Evolutionary conservation across 2,329 filamentous ascomycete genomes (phyloP).

Genomic region (Neonectria faginata): DNA sequence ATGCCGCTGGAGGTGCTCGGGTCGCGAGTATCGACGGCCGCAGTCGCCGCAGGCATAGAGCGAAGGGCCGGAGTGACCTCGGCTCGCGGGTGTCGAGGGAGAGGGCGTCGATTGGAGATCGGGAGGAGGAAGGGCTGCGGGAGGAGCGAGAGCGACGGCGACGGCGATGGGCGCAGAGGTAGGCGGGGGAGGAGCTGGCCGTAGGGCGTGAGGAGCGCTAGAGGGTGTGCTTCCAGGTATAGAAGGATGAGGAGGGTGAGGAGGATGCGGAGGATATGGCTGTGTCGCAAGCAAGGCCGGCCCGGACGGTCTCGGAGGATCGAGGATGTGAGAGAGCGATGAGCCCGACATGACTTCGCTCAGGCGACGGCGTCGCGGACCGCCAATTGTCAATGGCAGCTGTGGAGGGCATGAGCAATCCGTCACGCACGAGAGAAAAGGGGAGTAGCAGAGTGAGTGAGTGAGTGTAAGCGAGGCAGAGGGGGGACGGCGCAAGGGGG

Average conservation of each 20-base stretch:
- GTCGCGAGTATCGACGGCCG: slow-evolving; percentile 63
- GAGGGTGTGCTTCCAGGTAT: slow-evolving; percentile 3
- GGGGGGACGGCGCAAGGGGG: background rate
- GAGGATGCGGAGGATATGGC: slow-evolving; percentile 34
- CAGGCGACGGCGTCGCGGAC: slow-evolving; percentile 17
- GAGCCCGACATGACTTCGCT: slow-evolving; percentile 48
- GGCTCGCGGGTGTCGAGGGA: slow-evolving; percentile 22
- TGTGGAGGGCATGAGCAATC: slow-evolving; percentile 20
- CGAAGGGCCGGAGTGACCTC: slow-evolving; percentile 47
- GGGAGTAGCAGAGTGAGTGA: background rate
- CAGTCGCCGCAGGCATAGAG: slow-evolving; percentile 65
- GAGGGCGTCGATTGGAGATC: slow-evolving; percentile 17
- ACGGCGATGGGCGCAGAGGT: slow-evolving; percentile 10
- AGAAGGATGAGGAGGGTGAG: background rate
- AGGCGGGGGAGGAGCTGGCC: slow-evolving; percentile 19
- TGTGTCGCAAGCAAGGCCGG: slow-evolving; percentile 31
- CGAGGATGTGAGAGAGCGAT: slow-evolving; percentile 48
- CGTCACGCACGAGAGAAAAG: slow-evolving; percentile 12
- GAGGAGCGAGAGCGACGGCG: background rate
- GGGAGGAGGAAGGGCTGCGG: slow-evolving; percentile 6
- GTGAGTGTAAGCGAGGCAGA: background rate
- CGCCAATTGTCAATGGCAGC: slow-evolving; percentile 20
- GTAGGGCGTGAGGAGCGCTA: slow-evolving; percentile 19
- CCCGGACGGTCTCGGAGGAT: slow-evolving; percentile 44
- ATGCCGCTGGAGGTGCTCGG: slow-evolving; percentile 65